These are phyloP conservation scores for Oidiodendron maius DNA, from an alignment of 495 filamentous ascomycete genomes.

Conservation along the genomic window DNA sequence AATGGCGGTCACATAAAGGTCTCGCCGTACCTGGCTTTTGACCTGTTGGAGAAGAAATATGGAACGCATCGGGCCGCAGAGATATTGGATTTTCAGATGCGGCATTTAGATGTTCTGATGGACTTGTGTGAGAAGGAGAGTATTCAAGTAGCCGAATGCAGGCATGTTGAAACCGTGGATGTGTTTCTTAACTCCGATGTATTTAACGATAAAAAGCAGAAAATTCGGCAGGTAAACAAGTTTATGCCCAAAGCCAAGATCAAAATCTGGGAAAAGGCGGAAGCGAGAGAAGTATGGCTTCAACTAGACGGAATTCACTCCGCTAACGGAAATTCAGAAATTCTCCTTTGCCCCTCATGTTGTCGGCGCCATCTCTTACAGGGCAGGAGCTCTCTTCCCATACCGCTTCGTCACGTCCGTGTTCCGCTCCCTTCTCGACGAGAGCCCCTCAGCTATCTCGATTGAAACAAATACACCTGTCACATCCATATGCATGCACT, in stretches of 20 bases:
- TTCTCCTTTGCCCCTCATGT: slow-evolving; percentile 6
- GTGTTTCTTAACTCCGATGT: background rate
- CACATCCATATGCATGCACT: background rate
- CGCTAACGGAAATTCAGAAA: background rate
- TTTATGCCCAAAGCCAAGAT: background rate
- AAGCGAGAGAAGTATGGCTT: background rate
- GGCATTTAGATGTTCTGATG: background rate
- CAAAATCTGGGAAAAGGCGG: background rate
- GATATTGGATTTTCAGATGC: background rate
- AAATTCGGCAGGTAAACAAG: background rate
- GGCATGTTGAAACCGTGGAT: background rate
- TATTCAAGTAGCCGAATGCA: background rate
- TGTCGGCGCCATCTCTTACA: slow-evolving; percentile 29
- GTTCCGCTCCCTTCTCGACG: slow-evolving; percentile 29
- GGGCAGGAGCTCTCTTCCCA: slow-evolving; percentile 36
- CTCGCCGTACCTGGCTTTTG: background rate
- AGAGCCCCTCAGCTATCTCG: slow-evolving; percentile 21
- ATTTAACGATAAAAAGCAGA: background rate
- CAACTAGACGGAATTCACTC: background rate
- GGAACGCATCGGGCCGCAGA: background rate
- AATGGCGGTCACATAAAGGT: slow-evolving; percentile 35
- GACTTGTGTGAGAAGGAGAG: background rate
- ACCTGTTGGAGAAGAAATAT: too few relatives aligned
- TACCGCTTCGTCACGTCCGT: slow-evolving; percentile 36
- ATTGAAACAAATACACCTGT: slow-evolving; percentile 36